Evolutionary conservation across 1,284 basidiomycete species (phyloP).

Genomic region (Cutaneotrichosporon daszewskae): DNA sequence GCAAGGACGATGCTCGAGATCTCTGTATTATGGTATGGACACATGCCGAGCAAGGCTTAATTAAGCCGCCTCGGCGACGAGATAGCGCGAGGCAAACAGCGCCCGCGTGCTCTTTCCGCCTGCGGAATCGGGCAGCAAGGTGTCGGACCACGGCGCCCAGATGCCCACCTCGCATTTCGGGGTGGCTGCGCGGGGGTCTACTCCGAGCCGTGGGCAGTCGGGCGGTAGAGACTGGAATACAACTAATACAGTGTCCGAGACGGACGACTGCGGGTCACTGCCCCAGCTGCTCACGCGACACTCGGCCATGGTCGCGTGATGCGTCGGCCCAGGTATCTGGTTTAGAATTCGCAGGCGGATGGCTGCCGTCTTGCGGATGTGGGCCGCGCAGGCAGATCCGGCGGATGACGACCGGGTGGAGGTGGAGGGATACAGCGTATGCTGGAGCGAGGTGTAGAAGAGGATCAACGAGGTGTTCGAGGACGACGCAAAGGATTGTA

Average conservation of each 20-base stretch:
- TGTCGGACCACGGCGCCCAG: constrained; percentile 23
- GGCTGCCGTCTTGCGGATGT: constrained; percentile 11
- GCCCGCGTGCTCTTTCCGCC: not conserved
- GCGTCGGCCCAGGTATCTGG: constrained; percentile 14
- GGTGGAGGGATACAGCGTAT: constrained; percentile 20
- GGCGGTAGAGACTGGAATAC: constrained; percentile 21
- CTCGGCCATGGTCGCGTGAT: constrained; percentile 18
- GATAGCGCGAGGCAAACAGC: constrained; percentile 32
- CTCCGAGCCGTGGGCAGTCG: constrained; percentile 27
- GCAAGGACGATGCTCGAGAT: no score
- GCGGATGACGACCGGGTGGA: no score
- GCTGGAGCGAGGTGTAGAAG: constrained; percentile 39
- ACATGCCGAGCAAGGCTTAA: no score
- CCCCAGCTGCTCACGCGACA: constrained; percentile 10
- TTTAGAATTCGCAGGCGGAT: constrained; percentile 6
- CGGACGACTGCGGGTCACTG: not conserved
- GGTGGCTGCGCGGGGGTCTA: constrained; percentile 16
- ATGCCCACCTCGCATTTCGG: constrained; percentile 23
- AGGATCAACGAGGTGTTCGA: constrained; percentile 28
- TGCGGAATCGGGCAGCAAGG: constrained; percentile 9
- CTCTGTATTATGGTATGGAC: no score
- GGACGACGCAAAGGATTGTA: constrained; percentile 17
- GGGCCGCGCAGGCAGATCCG: constrained; percentile 7
- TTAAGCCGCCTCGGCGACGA: constrained; percentile 24
- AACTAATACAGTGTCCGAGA: constrained; percentile 7